A percentile compares a stretch with the other conserved stretches of the same genome.
These are phyloP conservation scores for Cryptococcus hybrid DNA, from an alignment of 1,284 basidiomycete species.

Conservation along the genomic window DNA sequence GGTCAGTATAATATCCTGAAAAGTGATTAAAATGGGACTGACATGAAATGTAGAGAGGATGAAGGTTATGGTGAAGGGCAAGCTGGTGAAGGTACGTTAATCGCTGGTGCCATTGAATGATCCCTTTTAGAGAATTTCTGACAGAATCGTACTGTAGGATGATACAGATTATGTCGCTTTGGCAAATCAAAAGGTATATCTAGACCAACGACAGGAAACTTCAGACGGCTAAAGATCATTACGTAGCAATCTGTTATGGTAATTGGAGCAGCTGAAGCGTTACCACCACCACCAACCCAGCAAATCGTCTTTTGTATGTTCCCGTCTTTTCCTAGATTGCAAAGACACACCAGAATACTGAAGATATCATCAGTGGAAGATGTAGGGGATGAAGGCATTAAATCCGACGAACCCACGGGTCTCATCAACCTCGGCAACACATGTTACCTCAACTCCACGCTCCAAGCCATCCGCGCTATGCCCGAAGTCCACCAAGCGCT, in stretches of 20 bases:
- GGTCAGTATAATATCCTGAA: constrained; percentile 23
- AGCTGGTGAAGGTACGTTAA: constrained; percentile 51
- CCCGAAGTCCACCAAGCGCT: constrained; percentile 80
- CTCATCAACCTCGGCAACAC: constrained; percentile 44
- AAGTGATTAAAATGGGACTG: not conserved
- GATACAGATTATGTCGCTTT: constrained; percentile 71
- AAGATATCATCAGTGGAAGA: constrained; percentile 8
- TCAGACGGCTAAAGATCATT: too few species aligned
- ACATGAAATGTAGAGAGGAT: constrained; percentile 64
- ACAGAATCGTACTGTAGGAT: constrained; percentile 57
- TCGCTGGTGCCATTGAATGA: not conserved
- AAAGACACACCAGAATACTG: too few species aligned
- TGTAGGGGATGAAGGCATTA: constrained; percentile 12
- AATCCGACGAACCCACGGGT: constrained; percentile 51
- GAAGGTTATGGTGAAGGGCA: constrained; percentile 97
- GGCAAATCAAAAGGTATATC: constrained; percentile 20
- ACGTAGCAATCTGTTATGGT: constrained; percentile 56
- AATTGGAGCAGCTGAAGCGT: constrained; percentile 86
- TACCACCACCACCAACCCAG: constrained; percentile 80
- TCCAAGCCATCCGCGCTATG: constrained; percentile 87
- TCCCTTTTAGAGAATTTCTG: not conserved
- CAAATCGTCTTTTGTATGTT: constrained; percentile 65
- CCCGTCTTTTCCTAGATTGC: too few species aligned
- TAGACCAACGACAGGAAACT: constrained; percentile 9
- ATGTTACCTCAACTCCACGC: constrained; percentile 87